A percentile compares a stretch with the other conserved stretches of the same genome.
phyloP scores from a whole-genome alignment of 2,329 filamentous ascomycete genomes.

The Diplodia corticola region DNA sequence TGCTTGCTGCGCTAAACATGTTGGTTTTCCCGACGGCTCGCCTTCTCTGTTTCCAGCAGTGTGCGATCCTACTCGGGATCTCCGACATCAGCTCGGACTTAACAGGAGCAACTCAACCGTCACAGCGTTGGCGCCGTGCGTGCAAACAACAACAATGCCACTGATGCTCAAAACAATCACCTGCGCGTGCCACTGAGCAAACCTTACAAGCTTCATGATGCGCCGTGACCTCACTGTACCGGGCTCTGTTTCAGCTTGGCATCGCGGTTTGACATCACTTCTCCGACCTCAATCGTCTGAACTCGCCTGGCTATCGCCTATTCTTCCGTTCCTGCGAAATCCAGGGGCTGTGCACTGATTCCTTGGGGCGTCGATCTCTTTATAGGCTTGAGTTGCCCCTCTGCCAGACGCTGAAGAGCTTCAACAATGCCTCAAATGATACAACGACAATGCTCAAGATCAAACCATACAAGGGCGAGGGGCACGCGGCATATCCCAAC shows the following conservation, averaged over 20 bases:
- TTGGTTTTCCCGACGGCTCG: neutral
- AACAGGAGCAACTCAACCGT: neutral
- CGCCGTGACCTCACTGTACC: neutral
- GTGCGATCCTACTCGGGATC: neutral
- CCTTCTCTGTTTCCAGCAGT: neutral
- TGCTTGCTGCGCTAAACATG: neutral
- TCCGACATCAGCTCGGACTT: neutral
- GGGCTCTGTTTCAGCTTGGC: constrained; percentile 9
- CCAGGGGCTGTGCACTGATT: neutral
- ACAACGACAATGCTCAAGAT: neutral
- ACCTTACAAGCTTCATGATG: neutral
- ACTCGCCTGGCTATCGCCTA: neutral
- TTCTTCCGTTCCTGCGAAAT: neutral
- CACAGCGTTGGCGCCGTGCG: neutral
- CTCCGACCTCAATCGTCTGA: neutral
- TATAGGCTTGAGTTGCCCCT: neutral
- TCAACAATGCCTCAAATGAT: neutral
- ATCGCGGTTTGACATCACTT: neutral
- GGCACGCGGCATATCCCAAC: neutral
- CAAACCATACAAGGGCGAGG: neutral
- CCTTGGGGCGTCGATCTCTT: neutral
- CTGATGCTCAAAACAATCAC: neutral
- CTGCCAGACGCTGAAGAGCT: neutral
- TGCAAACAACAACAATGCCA: neutral
- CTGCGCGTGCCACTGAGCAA: neutral